phyloP scores from a whole-genome alignment of 129 eudicot genomes.

The Pseudognaphalium luteoalbum region DNA sequence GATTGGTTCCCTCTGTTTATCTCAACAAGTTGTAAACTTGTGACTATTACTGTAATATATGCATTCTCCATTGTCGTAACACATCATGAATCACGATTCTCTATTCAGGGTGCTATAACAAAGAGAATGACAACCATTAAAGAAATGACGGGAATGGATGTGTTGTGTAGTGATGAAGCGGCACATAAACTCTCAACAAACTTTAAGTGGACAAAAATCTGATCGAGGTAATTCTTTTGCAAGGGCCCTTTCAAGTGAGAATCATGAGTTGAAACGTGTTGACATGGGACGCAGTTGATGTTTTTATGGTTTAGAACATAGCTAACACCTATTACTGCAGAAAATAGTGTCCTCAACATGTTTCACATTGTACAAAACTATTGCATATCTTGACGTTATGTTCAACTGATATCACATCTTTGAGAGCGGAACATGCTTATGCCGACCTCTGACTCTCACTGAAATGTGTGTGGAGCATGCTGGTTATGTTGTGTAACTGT shows the following conservation, averaged over 20 bases:
- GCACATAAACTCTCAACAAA: conserved; percentile 55
- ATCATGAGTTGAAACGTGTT: no score
- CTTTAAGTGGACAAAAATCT: conserved; percentile 54
- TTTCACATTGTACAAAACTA: no score
- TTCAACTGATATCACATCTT: no score
- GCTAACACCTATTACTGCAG: no score
- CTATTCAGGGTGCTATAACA: conserved; percentile 52
- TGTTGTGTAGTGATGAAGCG: conserved; percentile 57
- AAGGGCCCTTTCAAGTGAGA: not conserved
- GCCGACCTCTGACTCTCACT: no score
- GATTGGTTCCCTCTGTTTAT: conserved; percentile 18
- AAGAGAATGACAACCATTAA: conserved; percentile 59
- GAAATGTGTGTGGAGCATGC: no score
- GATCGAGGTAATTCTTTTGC: conserved; percentile 36
- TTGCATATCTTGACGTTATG: no score
- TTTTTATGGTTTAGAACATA: no score
- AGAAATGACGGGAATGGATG: conserved; percentile 67
- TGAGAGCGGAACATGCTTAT: no score
- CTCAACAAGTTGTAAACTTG: conserved; percentile 42
- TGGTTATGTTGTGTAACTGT: no score
- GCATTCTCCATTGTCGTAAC: conserved; percentile 11
- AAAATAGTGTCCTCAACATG: no score
- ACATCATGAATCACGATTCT: not conserved
- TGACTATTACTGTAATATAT: not conserved
- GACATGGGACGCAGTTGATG: no score